phyloP scores from a whole-genome alignment of 495 filamentous ascomycete species.

The Hypomontagnella submonticulosa region DNA sequence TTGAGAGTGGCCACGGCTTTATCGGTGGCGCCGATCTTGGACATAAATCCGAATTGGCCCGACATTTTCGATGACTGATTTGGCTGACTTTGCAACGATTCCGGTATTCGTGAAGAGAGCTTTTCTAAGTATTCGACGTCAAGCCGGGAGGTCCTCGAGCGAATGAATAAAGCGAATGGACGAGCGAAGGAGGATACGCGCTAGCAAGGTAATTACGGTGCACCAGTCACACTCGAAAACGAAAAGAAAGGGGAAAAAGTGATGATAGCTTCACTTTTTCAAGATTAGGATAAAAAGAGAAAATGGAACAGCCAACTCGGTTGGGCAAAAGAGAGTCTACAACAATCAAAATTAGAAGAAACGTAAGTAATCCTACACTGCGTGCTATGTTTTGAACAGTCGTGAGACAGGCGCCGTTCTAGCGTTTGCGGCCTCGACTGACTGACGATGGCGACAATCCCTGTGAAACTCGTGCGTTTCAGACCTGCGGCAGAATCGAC shows the following conservation, averaged over 20 bases:
- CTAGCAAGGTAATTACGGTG: conserved; percentile 43
- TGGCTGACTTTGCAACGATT: conserved; percentile 10
- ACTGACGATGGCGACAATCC: conserved; percentile 40
- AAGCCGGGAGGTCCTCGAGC: conserved; percentile 27
- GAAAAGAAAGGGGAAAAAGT: conserved; percentile 23
- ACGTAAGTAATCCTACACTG: conserved; percentile 37
- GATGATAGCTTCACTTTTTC: conserved; percentile 46
- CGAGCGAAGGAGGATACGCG: conserved; percentile 29
- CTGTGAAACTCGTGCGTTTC: conserved; percentile 53
- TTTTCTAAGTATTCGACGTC: conserved; percentile 17
- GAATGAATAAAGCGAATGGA: conserved; percentile 22
- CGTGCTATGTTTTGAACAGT: conserved; percentile 31
- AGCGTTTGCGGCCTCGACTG: conserved; percentile 22
- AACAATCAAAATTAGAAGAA: conserved; percentile 21
- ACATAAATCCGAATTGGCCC: conserved; percentile 63
- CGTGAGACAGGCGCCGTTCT: conserved; percentile 28
- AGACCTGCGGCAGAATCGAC: conserved; percentile 55
- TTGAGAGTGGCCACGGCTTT: conserved; percentile 62
- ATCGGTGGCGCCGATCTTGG: conserved; percentile 59
- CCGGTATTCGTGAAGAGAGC: neutral
- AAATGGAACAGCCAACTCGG: conserved; percentile 22
- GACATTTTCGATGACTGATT: conserved; percentile 30
- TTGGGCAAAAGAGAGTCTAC: conserved; percentile 16
- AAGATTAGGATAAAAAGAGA: conserved; percentile 34
- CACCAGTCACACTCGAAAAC: conserved; percentile 46